Conservation (phyloP, 805 yeast genomes). For the Candida awuae region DNA sequence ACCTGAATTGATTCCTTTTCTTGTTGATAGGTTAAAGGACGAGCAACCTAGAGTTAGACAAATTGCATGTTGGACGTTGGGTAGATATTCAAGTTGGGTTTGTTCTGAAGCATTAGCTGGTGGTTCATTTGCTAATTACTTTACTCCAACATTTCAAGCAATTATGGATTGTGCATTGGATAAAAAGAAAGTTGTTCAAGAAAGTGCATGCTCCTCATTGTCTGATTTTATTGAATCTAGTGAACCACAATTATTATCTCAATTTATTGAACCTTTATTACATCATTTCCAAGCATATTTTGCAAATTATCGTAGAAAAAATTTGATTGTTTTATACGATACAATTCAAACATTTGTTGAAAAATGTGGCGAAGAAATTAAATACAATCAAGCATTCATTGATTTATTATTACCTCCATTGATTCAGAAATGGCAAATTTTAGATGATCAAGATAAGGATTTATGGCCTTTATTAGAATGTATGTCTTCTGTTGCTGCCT, state of each 20-base stretch:
- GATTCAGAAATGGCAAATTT: constrained; percentile 67
- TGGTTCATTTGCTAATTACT: constrained; percentile 57
- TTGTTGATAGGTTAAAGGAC: constrained; percentile 73
- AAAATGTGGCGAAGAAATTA: constrained; percentile 51
- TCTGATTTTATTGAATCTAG: constrained; percentile 76
- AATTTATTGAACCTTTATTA: constrained; percentile 59
- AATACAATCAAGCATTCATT: constrained; percentile 47
- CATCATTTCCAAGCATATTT: constrained; percentile 70
- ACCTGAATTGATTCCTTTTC: constrained; percentile 74
- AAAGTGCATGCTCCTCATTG: constrained; percentile 83
- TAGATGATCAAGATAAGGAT: constrained; percentile 73
- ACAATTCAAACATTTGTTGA: constrained; percentile 87
- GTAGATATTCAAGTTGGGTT: constrained; percentile 80
- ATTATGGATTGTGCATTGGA: constrained; percentile 72
- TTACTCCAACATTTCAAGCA: constrained; percentile 70
- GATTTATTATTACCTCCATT: constrained; percentile 70
- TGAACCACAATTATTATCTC: constrained; percentile 51
- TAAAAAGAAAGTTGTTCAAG: constrained; percentile 86
- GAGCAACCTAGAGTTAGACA: constrained; percentile 79
- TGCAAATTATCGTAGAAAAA: constrained; percentile 69
- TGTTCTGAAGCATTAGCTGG: constrained; percentile 56
- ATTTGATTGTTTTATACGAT: constrained; percentile 76
- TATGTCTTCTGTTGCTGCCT: constrained; percentile 83
- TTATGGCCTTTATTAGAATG: constrained; percentile 92
- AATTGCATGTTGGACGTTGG: constrained; percentile 92